phyloP scores from a whole-genome alignment of 495 filamentous ascomycete species.

The Cercophora sp. region DNA sequence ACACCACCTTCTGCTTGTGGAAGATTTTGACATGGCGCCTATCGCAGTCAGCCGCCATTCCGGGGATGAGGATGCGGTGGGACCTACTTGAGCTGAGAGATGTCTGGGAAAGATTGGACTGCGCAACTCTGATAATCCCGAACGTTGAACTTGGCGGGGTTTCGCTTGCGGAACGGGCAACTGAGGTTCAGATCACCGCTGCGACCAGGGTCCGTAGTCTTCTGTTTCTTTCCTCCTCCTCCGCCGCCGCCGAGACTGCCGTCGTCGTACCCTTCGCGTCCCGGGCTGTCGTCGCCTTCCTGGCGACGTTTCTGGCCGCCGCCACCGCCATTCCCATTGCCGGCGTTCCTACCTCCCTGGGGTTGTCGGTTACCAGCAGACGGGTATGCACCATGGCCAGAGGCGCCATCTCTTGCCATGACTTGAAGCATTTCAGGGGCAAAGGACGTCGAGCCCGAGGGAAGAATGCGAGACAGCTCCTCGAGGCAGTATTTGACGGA shows the following conservation, averaged over 20 bases:
- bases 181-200: slow-evolving; percentile 14
- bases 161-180: slow-evolving; percentile 38
- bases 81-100: slow-evolving; percentile 32
- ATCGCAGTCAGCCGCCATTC: neutral
- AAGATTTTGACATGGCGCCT: slow-evolving; percentile 30
- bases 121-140: slow-evolving; percentile 30
- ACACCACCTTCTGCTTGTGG: slow-evolving; percentile 16
- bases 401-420: too few relatives aligned
- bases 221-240: slow-evolving; percentile 1
- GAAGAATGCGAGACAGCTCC: slow-evolving; percentile 22
- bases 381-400: too few relatives aligned
- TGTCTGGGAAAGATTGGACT: slow-evolving; percentile 20
- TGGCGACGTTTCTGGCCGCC: neutral
- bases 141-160: slow-evolving; percentile 35
- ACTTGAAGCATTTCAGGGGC: too few relatives aligned
- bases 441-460: slow-evolving; percentile 1
- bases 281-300: neutral
- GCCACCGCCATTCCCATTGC: slow-evolving; percentile 4
- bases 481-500: slow-evolving; percentile 24
- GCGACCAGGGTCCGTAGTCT: neutral
- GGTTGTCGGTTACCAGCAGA: too few relatives aligned
- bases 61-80: neutral
- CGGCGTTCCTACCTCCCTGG: too few relatives aligned
- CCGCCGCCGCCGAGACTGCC: neutral
- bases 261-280: neutral